Base-by-base conservation (phyloP, 441 rosid genomes). In the Dalechampia spathulata region DNA sequence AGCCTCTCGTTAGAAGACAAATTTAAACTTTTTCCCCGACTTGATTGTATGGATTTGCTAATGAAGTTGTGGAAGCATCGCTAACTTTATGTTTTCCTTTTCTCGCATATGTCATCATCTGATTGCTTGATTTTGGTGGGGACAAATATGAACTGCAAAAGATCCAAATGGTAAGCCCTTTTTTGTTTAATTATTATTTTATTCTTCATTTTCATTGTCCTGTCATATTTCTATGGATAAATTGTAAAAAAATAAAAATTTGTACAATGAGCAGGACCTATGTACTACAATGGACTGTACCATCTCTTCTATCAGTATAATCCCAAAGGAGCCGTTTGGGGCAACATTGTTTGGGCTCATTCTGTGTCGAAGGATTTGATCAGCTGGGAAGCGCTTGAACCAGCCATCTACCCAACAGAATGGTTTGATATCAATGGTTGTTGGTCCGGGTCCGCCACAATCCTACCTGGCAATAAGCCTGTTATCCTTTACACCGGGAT, bases 271-370 rank as follows among this genome's bases (percentile, higher is more conserved):
- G 46, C 67, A 86, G 97, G 79, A 13, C 92, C 92, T 1, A 62
- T 89, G 76, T 78, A 70, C 69, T 86, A 72, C 75, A 83, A 86
- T 49, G 99, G 99, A 5, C 5, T 75, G 92, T n/a, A n/a, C n/a
- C n/a, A n/a, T n/a, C n/a, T n/a, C n/a, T n/a, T n/a, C n/a, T n/a
- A n/a, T n/a, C n/a, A n/a, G n/a, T n/a, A n/a, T n/a, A n/a, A n/a
- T n/a, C n/a, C n/a, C n/a, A n/a, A n/a, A n/a, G n/a, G n/a, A 14
- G 78, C 92, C 1, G 92, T 89, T 2, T 92, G 97, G 97, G 99
- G 97, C 12, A 82, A 89, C 68, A 89, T 89, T 5, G 79, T 92
- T 0, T 92, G 99, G 99, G 99, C 94, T 2, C 99, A 92, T 69
- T 89, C 96, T 0, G 82, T 86, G 0, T 92, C 99, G 0, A 84